A percentile compares a stretch with the other conserved stretches of the same genome.
Evolutionary conservation across 2,329 filamentous ascomycete species (phyloP).

Genomic region (Diplodia intermedia): DNA sequence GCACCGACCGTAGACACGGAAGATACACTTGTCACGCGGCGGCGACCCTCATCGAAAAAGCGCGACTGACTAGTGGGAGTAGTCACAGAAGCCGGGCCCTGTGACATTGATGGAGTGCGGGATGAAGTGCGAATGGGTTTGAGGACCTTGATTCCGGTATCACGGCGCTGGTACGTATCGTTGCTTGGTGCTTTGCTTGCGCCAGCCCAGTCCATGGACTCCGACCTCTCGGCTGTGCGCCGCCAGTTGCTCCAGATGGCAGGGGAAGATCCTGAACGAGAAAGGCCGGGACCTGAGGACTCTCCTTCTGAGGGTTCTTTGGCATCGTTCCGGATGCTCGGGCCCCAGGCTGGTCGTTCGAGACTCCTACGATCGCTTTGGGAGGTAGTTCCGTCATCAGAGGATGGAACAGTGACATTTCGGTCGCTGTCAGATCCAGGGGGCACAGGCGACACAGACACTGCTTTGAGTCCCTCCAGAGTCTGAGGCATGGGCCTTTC

Average conservation of each 20-base stretch:
- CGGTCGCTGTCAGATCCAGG: conserved; percentile 25
- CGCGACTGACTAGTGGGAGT: conserved; percentile 40
- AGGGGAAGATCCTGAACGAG: conserved; percentile 46
- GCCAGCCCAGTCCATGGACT: conserved; percentile 58
- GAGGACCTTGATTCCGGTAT: conserved; percentile 86
- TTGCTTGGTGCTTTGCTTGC: conserved; percentile 64
- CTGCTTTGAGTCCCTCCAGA: conserved; percentile 27
- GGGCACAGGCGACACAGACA: conserved; percentile 6
- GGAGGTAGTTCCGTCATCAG: conserved; percentile 19
- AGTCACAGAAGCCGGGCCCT: conserved; percentile 42
- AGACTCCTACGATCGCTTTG: conserved; percentile 12
- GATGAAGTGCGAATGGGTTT: conserved; percentile 73
- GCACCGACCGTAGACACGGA: conserved; percentile 25
- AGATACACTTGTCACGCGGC: conserved; percentile 38
- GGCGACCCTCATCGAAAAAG: conserved; percentile 58
- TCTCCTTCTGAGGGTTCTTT: conserved; percentile 19
- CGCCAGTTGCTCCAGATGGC: conserved; percentile 59
- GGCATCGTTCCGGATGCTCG: neutral
- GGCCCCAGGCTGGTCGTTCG: conserved; percentile 17
- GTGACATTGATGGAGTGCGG: conserved; percentile 52
- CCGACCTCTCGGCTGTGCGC: conserved; percentile 37
- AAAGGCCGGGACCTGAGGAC: neutral
- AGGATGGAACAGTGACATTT: conserved; percentile 28
- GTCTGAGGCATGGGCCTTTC: conserved; percentile 13
- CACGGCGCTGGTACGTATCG: conserved; percentile 71